phyloP scores from a whole-genome alignment of 768 basidiomycete genomes.

The Suillus luteus region DNA sequence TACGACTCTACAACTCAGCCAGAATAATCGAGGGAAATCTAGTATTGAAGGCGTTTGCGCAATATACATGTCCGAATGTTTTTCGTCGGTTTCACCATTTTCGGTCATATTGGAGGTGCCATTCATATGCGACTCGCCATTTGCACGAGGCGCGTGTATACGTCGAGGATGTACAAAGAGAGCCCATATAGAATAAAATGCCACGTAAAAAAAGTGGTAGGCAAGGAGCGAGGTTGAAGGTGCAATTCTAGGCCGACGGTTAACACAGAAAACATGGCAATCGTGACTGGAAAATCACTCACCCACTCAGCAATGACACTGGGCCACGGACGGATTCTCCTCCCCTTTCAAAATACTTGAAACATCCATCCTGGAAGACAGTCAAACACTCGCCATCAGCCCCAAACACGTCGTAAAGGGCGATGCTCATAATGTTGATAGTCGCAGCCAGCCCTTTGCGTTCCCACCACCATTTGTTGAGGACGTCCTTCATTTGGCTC shows the following conservation, averaged over 20 bases:
- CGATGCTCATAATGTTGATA: conserved; percentile 90
- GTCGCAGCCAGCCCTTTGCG: conserved; percentile 83
- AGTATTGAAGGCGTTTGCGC: conserved; percentile 46
- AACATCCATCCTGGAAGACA: conserved; percentile 81
- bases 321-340: conserved; percentile 89
- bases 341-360: conserved; percentile 95
- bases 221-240: conserved; percentile 81
- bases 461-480: conserved; percentile 83
- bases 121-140: conserved; percentile 10
- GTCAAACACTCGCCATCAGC: conserved; percentile 81
- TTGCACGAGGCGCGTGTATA: conserved; percentile 29
- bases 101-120: not conserved
- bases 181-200: conserved; percentile 84
- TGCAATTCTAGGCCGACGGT: conserved; percentile 53
- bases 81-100: not conserved
- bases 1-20: conserved; percentile 71
- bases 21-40: conserved; percentile 67
- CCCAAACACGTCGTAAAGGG: conserved; percentile 92
- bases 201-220: conserved; percentile 94
- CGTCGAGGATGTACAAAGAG: conserved; percentile 70
- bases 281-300: conserved; percentile 27
- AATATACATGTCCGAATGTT: conserved; percentile 37
- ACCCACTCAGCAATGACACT: conserved; percentile 89
- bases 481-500: conserved; percentile 47
- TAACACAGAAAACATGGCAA: conserved; percentile 1